A percentile compares a stretch with the other conserved stretches of the same genome.
phyloP scores from a whole-genome alignment of 2,329 filamentous ascomycete species.

The Aspergillus puulaauensis region DNA sequence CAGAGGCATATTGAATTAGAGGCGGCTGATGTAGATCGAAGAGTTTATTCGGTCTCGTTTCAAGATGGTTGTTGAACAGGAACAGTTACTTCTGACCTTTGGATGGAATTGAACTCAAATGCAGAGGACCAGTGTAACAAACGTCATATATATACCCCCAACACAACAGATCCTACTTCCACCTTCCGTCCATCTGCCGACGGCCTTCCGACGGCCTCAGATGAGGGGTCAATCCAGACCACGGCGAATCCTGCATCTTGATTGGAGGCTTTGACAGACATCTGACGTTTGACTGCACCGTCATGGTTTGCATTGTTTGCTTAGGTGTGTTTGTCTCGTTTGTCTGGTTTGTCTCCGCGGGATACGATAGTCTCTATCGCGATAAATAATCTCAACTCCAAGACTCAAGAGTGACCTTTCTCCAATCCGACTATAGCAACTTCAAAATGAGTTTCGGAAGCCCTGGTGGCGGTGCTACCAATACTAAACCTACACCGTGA shows the following conservation, averaged over 20 bases:
- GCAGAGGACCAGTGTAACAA: background rate
- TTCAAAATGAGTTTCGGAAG: slow-evolving; percentile 62
- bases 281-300: background rate
- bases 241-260: background rate
- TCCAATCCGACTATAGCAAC: background rate
- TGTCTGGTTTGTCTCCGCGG: slow-evolving; percentile 23
- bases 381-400: background rate
- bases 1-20: slow-evolving; percentile 20
- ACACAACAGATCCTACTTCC: background rate
- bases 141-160: background rate
- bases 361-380: slow-evolving; percentile 5
- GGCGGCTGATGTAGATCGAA: background rate
- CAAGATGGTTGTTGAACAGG: background rate
- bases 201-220: background rate
- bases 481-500: slow-evolving; percentile 69
- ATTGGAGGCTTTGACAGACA: slow-evolving; percentile 5
- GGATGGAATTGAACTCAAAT: background rate
- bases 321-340: slow-evolving; percentile 11
- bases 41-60: background rate
- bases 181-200: background rate
- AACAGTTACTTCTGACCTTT: background rate
- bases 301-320: slow-evolving; percentile 17
- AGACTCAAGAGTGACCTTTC: background rate
- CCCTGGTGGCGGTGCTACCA: slow-evolving; percentile 64
- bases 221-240: slow-evolving; percentile 2